These are phyloP conservation scores for Mallotus repandus DNA, from an alignment of 441 rosid species.

Conservation along the genomic window DNA sequence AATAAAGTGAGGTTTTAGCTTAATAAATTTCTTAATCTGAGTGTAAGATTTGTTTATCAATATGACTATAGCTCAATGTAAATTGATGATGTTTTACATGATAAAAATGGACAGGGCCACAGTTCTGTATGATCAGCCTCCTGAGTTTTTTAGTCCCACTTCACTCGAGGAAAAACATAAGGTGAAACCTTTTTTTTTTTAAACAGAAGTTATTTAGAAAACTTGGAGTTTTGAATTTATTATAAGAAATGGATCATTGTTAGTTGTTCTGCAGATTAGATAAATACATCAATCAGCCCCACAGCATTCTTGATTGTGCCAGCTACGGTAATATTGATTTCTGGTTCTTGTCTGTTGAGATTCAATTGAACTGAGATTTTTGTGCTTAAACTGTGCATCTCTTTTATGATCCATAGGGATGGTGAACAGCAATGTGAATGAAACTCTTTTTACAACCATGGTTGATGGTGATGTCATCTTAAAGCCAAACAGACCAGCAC, in stretches of 20 bases:
- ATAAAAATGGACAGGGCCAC: constrained; percentile 51
- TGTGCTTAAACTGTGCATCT: constrained; percentile 13
- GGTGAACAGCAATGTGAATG: constrained; percentile 35
- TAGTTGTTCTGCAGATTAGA: constrained; percentile 84
- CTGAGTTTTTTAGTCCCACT: constrained; percentile 78
- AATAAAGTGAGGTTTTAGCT: constrained; percentile 62
- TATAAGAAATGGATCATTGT: constrained; percentile 28
- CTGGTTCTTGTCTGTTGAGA: neutral
- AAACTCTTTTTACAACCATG: constrained; percentile 61
- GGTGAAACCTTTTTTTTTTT: constrained; percentile 37
- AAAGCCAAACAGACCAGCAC: constrained; percentile 80
- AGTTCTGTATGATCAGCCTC: constrained; percentile 94
- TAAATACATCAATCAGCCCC: constrained; percentile 50
- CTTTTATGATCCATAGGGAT: constrained; percentile 29
- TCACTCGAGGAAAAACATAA: constrained; percentile 71
- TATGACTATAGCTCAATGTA: constrained; percentile 17
- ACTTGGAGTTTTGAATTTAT: constrained; percentile 5
- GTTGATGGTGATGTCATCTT: constrained; percentile 38
- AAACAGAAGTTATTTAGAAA: neutral
- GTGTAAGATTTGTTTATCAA: neutral
- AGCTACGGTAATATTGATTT: constrained; percentile 50
- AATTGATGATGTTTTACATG: constrained; percentile 12
- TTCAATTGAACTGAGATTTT: constrained; percentile 6
- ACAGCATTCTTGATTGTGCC: constrained; percentile 56
- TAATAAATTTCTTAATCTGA: constrained; percentile 19